phyloP scores from a whole-genome alignment of 2,329 filamentous ascomycete species.

The Calonectria hawksworthii region DNA sequence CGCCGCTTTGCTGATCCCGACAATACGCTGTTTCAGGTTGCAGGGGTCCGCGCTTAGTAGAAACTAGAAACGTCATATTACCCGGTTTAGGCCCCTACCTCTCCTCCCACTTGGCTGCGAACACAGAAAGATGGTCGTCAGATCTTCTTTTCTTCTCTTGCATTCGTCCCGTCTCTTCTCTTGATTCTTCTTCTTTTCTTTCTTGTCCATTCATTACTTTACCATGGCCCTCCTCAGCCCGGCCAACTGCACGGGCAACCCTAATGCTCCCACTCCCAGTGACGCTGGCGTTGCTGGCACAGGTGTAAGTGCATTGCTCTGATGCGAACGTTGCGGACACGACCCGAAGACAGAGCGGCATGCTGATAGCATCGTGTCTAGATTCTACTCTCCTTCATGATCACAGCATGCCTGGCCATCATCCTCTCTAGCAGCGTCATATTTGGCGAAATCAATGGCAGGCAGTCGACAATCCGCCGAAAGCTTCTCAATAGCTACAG shows the following conservation, averaged over 20 bases:
- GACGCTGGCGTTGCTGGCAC: constrained; percentile 68
- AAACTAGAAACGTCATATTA: constrained; percentile 46
- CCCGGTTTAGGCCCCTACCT: constrained; percentile 27
- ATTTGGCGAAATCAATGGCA: constrained; percentile 64
- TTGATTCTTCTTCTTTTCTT: neutral
- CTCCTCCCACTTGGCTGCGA: constrained; percentile 21
- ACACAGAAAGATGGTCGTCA: constrained; percentile 31
- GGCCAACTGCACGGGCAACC: constrained; percentile 73
- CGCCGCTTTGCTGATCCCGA: constrained; percentile 34
- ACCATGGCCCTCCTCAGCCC: constrained; percentile 72
- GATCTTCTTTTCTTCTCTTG: neutral
- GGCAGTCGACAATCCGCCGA: constrained; percentile 67
- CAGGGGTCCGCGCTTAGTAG: constrained; percentile 44
- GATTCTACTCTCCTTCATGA: constrained; percentile 73
- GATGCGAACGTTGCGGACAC: neutral
- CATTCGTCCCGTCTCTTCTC: neutral
- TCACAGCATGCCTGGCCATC: constrained; percentile 72
- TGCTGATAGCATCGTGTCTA: constrained; percentile 29
- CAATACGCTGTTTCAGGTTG: constrained; percentile 41
- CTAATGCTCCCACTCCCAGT: constrained; percentile 56
- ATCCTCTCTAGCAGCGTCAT: constrained; percentile 69
- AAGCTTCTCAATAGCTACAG: constrained; percentile 76
- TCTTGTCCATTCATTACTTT: neutral
- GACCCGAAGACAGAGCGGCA: neutral
- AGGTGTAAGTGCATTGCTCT: constrained; percentile 59